Percentiles rank a stretch among this genome's conserved stretches.
These are phyloP conservation scores for Lipomyces sp. DNA, from an alignment of 805 yeast species.

Conservation along the genomic window DNA sequence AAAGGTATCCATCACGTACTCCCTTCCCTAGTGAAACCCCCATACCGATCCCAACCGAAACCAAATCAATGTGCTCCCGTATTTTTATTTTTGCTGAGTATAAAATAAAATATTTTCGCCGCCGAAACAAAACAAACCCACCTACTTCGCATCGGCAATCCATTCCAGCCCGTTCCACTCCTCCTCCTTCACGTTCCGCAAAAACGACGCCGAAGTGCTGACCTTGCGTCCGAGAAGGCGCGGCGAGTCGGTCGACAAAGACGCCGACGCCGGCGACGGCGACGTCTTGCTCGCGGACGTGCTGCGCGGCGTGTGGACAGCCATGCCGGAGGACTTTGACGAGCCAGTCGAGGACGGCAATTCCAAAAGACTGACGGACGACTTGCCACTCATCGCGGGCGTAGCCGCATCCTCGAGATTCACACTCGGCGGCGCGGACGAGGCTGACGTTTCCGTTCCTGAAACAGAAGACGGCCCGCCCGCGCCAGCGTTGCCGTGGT, in stretches of 20 bases:
- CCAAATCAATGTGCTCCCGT: too few species aligned
- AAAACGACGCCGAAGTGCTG: slow-evolving; percentile 1
- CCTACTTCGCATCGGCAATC: neutral
- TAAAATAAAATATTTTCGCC: too few species aligned
- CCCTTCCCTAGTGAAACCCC: too few species aligned
- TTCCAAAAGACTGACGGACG: neutral
- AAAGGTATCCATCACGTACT: too few species aligned
- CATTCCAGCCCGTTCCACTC: slow-evolving; percentile 14
- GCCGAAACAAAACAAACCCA: too few species aligned
- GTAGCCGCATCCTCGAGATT: slow-evolving; percentile 10
- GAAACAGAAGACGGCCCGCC: neutral
- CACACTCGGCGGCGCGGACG: slow-evolving; percentile 19
- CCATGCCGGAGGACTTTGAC: neutral
- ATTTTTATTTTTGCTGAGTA: too few species aligned
- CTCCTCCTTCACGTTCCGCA: slow-evolving; percentile 2
- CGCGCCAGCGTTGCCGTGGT: neutral
- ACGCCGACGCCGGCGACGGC: neutral
- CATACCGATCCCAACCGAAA: too few species aligned
- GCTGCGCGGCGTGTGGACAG: neutral
- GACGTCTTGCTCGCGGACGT: neutral
- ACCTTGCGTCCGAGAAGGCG: neutral
- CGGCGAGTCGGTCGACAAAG: too few species aligned
- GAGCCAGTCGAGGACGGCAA: neutral
- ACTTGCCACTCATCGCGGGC: slow-evolving; percentile 1
- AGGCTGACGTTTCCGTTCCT: slow-evolving; percentile 3